Evolutionary conservation across 169 alveolate species (phyloP).

Genomic region (Eimeria mitis): DNA sequence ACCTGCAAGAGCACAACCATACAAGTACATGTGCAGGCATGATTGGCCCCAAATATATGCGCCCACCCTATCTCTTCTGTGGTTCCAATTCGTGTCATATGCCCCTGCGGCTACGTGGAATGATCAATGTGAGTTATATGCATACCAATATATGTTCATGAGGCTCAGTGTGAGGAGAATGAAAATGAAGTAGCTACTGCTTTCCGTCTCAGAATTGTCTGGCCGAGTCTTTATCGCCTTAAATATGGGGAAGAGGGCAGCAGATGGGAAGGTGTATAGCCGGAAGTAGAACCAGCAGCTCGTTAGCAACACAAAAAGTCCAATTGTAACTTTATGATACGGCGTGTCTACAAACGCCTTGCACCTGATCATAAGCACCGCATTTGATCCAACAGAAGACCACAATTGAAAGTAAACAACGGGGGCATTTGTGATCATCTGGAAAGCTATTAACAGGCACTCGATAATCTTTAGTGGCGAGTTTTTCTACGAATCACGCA

Average conservation of each 20-base stretch:
- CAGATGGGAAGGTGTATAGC: slow-evolving; percentile 85
- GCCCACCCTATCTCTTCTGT: not conserved
- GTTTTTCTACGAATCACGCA: slow-evolving; percentile 17
- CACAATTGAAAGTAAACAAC: not conserved
- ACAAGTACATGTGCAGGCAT: not conserved
- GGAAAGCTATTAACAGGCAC: not conserved
- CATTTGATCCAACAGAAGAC: not conserved
- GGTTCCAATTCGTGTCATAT: not conserved
- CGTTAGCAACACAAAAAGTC: slow-evolving; percentile 84
- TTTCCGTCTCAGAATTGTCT: slow-evolving; percentile 81
- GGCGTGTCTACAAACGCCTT: slow-evolving; percentile 88
- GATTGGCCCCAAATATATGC: not conserved
- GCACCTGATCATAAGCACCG: slow-evolving; percentile 83
- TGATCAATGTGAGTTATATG: not conserved
- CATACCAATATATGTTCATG: slow-evolving; percentile 87
- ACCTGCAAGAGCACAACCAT: slow-evolving; percentile 67
- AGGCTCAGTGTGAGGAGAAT: slow-evolving; percentile 84
- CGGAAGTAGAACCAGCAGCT: slow-evolving; percentile 87
- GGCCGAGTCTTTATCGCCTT: slow-evolving; percentile 78
- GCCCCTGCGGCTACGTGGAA: no score
- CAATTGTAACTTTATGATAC: slow-evolving; percentile 84
- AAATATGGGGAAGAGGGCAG: slow-evolving; percentile 85
- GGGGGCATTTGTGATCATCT: not conserved
- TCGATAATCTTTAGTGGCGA: not conserved
- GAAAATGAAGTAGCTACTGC: slow-evolving; percentile 84